phyloP scores from a whole-genome alignment of 2,329 filamentous ascomycete genomes.

The Aspergillus puulaauensis region DNA sequence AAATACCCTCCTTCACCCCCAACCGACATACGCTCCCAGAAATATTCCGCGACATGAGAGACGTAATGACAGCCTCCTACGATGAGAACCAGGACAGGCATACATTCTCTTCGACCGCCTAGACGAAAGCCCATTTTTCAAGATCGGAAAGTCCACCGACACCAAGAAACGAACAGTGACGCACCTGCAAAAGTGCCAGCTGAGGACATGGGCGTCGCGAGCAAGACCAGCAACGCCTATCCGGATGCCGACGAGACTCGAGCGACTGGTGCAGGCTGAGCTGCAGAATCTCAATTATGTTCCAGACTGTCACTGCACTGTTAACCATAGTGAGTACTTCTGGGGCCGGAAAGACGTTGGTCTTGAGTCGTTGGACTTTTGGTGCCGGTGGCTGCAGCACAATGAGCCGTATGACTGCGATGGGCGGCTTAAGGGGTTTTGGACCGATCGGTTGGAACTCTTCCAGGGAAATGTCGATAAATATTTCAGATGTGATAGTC shows the following conservation, averaged over 20 bases:
- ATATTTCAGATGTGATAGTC: not conserved
- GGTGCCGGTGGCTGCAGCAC: not conserved
- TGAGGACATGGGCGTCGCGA: not conserved
- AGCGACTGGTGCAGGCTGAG: not conserved
- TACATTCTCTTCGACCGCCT: not conserved
- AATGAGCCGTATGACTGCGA: not conserved
- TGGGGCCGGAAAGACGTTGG: not conserved
- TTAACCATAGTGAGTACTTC: not conserved
- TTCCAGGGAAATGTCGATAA: not conserved
- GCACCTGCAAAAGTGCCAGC: not conserved
- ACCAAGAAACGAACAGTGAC: not conserved
- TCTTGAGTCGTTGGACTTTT: not conserved
- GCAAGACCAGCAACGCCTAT: not conserved
- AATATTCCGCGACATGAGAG: not conserved
- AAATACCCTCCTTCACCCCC: not conserved
- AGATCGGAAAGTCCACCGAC: not conserved
- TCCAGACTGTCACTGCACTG: not conserved
- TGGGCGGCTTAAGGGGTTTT: not conserved
- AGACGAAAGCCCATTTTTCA: not conserved
- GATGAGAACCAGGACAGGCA: not conserved
- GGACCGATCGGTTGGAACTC: not conserved
- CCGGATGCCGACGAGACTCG: not conserved
- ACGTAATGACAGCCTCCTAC: not conserved
- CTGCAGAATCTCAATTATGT: not conserved
- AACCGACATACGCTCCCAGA: not conserved